A percentile compares a stretch with the other conserved stretches of the same genome.
phyloP scores from a whole-genome alignment of 2,329 filamentous ascomycete genomes.

The Alternaria conjuncta region DNA sequence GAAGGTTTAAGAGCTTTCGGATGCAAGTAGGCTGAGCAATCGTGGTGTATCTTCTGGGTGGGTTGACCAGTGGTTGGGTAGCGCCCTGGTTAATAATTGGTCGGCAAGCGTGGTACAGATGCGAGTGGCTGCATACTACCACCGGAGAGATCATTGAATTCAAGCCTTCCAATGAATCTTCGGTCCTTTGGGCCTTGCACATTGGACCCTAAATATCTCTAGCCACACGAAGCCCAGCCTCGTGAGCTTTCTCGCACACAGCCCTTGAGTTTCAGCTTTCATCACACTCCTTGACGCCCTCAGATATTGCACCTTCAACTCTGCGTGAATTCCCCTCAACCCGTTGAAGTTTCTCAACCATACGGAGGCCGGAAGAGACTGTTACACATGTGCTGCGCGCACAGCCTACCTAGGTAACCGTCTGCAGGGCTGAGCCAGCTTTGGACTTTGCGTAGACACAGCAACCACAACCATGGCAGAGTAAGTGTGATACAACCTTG shows the following conservation, averaged over 20 bases:
- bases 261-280: background rate
- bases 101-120: background rate
- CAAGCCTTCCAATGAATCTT: background rate
- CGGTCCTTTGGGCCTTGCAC: background rate
- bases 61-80: background rate
- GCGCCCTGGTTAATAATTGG: constrained; percentile 2
- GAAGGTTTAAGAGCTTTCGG: constrained; percentile 2
- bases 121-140: background rate
- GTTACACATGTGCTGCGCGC: background rate
- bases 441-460: background rate
- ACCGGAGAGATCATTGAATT: background rate
- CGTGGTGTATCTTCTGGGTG: background rate
- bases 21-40: background rate
- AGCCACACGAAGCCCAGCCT: background rate
- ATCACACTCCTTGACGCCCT: background rate
- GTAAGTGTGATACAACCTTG: background rate
- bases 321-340: background rate
- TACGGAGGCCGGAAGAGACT: background rate
- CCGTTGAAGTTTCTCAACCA: background rate
- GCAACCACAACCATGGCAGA: background rate
- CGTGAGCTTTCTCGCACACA: background rate
- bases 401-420: background rate
- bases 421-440: background rate
- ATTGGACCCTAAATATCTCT: background rate
- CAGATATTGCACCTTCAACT: background rate